Conservation (phyloP, 345 rosid genomes). For the Salix udensis region DNA sequence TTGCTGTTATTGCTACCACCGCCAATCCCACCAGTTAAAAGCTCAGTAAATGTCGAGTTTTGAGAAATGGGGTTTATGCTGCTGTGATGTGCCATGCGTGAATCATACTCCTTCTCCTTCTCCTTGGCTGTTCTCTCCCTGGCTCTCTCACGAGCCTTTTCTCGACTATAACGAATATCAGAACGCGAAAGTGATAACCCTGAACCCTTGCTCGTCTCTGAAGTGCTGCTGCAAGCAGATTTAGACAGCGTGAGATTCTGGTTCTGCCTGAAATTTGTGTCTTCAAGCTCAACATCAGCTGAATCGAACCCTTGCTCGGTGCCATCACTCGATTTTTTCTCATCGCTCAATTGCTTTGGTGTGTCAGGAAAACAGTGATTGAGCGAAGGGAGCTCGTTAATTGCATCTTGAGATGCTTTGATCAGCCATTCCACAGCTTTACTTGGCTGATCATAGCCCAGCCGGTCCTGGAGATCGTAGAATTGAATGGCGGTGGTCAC, state of each 20-base stretch:
- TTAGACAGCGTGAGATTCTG: conserved; percentile 65
- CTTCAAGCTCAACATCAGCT: conserved; percentile 51
- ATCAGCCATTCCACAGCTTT: conserved; percentile 98
- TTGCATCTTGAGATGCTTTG: conserved; percentile 76
- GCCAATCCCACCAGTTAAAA: conserved; percentile 63
- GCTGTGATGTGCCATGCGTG: conserved; percentile 20
- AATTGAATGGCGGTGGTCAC: conserved; percentile 90
- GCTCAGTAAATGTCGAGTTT: conserved; percentile 71
- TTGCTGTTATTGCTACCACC: conserved; percentile 6
- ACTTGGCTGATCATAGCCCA: conserved; percentile 95
- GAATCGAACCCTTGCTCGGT: conserved; percentile 49
- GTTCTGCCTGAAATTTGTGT: conserved; percentile 38
- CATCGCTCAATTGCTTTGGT: conserved; percentile 58
- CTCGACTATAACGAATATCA: conserved; percentile 54
- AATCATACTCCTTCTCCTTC: conserved; percentile 48
- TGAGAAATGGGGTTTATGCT: conserved; percentile 42
- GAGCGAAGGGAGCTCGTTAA: conserved; percentile 81
- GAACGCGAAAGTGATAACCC: conserved; percentile 72
- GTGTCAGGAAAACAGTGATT: conserved; percentile 57
- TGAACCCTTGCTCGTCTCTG: conserved; percentile 91
- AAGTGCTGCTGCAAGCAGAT: conserved; percentile 92
- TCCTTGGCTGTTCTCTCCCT: conserved; percentile 83
- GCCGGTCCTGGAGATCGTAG: conserved; percentile 86
- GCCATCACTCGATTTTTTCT: conserved; percentile 44
- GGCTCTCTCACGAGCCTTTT: conserved; percentile 73